phyloP scores from a whole-genome alignment of 2,329 filamentous ascomycete genomes.

The Botrytis galanthina region DNA sequence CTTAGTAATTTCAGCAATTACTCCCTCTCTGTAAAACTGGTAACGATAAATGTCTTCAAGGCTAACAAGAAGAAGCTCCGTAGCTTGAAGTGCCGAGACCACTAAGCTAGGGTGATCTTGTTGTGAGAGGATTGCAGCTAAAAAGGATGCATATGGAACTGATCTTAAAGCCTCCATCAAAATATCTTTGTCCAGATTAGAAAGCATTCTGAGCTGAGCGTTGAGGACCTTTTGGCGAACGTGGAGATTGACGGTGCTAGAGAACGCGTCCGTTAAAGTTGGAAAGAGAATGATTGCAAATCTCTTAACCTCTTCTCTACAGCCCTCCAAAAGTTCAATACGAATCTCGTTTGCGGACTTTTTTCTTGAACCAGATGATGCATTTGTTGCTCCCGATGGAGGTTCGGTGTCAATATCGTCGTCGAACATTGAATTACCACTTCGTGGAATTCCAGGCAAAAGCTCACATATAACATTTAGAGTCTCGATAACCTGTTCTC shows the following conservation, averaged over 20 bases:
- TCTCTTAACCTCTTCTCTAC: constrained; percentile 80
- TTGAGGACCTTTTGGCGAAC: constrained; percentile 93
- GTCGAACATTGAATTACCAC: constrained; percentile 45
- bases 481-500: constrained; percentile 95
- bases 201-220: constrained; percentile 97
- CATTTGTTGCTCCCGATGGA: constrained; percentile 43
- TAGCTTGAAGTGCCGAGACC: constrained; percentile 81
- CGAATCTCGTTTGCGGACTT: constrained; percentile 74
- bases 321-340: constrained; percentile 76
- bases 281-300: constrained; percentile 93
- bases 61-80: constrained; percentile 80
- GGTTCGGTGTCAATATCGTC: constrained; percentile 47
- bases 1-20: constrained; percentile 86
- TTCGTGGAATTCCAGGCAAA: constrained; percentile 69
- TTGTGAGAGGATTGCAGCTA: constrained; percentile 92
- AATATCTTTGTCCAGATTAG: constrained; percentile 83
- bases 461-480: constrained; percentile 97
- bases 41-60: constrained; percentile 88
- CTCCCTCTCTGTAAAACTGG: constrained; percentile 95
- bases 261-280: constrained; percentile 93
- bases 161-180: constrained; percentile 80
- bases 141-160: constrained; percentile 91
- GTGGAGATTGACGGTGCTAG: constrained; percentile 91
- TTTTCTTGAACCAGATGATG: constrained; percentile 45
- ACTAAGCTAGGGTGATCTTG: constrained; percentile 89